Evolutionary conservation across 305 asterid genomes (phyloP), one percentile per base, ranked within the genome.

Genomic region (Lippia alba): DNA sequence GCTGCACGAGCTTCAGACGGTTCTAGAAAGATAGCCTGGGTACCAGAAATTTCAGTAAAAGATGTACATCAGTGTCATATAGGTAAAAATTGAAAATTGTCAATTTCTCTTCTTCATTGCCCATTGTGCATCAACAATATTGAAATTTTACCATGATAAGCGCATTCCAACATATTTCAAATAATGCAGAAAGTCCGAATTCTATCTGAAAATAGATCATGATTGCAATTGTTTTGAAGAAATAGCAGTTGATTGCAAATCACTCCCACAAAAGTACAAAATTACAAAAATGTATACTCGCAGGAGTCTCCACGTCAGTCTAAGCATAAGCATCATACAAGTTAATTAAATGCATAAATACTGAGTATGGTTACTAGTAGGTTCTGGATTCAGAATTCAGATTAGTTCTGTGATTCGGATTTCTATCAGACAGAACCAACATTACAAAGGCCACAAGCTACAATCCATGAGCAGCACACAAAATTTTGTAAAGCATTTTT

Each of bases 1-100:
- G 97, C 96, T 71, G 91, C 78, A 48, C 91, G 94, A 71, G 97
- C 99, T 76, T 91, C 96, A 64, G 91, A 83, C 17, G 94, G 87
- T 82, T 91, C 96, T 67, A 91, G 82, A 76, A 88, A 94, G 64
- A 91, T 82, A 76, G 85, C 91, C 99, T 94, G 83, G 62, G 30
- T 6, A 76, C 48, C 64, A 72, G 30, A 67, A 65, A 74, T 39
- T 57, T 48, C 50, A 74, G 14, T 49, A 16, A 12, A 61, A 65
- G 30, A 58, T 49, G 48, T 5, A 44, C 19, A 55, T 53, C 70
- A 44, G 50, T 34, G 11, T 20, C 30, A 40, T 18, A 61, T 18
- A 61, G 18, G 17, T 8, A 11, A 15, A 36, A 30, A 55, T 36
- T 24, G 18, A 76, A 63, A 39, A 64, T 53, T 45, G 40, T 24